Evolutionary conservation across 352 stramenopile species (phyloP).

Genomic region (Phytophthora meadii): DNA sequence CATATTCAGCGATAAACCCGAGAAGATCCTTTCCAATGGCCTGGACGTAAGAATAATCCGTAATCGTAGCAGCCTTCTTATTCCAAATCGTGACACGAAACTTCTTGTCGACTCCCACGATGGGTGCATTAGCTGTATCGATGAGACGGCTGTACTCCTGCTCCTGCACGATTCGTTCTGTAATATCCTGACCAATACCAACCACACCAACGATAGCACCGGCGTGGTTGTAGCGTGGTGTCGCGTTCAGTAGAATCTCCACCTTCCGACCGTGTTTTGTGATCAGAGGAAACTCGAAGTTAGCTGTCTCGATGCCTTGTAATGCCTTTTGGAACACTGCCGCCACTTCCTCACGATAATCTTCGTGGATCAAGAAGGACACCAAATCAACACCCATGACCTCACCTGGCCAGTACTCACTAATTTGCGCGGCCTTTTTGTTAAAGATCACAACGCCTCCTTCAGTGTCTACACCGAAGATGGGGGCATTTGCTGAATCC

Average conservation of each 20-base stretch:
- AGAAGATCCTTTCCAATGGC: slow-evolving; percentile 84
- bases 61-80: slow-evolving; percentile 89
- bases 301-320: slow-evolving; percentile 70
- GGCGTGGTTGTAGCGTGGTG: slow-evolving; percentile 66
- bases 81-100: slow-evolving; percentile 94
- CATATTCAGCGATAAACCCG: slow-evolving; percentile 74
- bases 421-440: slow-evolving; percentile 89
- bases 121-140: slow-evolving; percentile 84
- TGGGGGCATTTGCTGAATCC: slow-evolving; percentile 80
- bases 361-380: slow-evolving; percentile 76
- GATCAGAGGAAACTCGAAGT: slow-evolving; percentile 84
- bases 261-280: slow-evolving; percentile 81
- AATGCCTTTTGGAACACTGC: slow-evolving; percentile 78
- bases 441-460: slow-evolving; percentile 88
- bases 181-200: slow-evolving; percentile 88
- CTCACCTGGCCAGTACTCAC: slow-evolving; percentile 88
- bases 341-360: slow-evolving; percentile 68
- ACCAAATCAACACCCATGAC: slow-evolving; percentile 87
- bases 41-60: slow-evolving; percentile 88
- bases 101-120: slow-evolving; percentile 84
- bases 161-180: slow-evolving; percentile 78
- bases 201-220: slow-evolving; percentile 76
- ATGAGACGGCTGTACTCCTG: slow-evolving; percentile 85
- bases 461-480: slow-evolving; percentile 75
- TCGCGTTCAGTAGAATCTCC: slow-evolving; percentile 83